Conservation (phyloP, 305 asterid genomes). For the Plantago lanceolata region DNA sequence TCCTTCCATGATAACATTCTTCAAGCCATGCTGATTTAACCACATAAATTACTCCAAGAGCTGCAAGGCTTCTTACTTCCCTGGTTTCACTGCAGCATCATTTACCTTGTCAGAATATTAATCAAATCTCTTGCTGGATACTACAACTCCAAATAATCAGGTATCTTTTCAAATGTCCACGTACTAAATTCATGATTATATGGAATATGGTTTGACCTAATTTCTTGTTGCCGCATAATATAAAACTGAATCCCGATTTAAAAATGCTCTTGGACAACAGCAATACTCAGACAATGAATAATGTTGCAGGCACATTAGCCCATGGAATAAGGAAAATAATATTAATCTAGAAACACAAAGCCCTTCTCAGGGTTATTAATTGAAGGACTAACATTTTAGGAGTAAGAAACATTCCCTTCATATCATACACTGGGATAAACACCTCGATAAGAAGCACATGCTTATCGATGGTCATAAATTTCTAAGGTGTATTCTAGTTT, state of each 20-base stretch:
- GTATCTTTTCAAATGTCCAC: conserved; percentile 6
- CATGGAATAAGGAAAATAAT: conserved; percentile 7
- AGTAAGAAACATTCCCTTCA: not conserved
- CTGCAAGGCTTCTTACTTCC: conserved; percentile 70
- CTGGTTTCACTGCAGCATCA: conserved; percentile 72
- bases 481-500: too few species aligned
- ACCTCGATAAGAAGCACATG: not conserved
- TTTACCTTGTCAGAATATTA: conserved; percentile 24
- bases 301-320: conserved; percentile 13
- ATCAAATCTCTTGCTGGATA: conserved; percentile 21
- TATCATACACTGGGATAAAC: not conserved
- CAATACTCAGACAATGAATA: conserved; percentile 10
- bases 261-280: not conserved
- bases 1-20: conserved; percentile 66
- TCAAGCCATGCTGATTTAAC: conserved; percentile 85
- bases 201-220: conserved; percentile 19
- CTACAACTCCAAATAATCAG: conserved; percentile 1
- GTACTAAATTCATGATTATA: conserved; percentile 13
- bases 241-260: conserved; percentile 15
- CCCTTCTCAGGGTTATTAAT: conserved; percentile 4
- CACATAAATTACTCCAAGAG: conserved; percentile 70
- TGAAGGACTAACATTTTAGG: conserved; percentile 4
- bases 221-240: conserved; percentile 16
- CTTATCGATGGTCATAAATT: not conserved
- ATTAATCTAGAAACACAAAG: conserved; percentile 12